Percentiles rank a stretch among this genome's conserved stretches.
Evolutionary conservation across 805 yeast species (phyloP).

Genomic region (Suhomyces tanzawaensis): DNA sequence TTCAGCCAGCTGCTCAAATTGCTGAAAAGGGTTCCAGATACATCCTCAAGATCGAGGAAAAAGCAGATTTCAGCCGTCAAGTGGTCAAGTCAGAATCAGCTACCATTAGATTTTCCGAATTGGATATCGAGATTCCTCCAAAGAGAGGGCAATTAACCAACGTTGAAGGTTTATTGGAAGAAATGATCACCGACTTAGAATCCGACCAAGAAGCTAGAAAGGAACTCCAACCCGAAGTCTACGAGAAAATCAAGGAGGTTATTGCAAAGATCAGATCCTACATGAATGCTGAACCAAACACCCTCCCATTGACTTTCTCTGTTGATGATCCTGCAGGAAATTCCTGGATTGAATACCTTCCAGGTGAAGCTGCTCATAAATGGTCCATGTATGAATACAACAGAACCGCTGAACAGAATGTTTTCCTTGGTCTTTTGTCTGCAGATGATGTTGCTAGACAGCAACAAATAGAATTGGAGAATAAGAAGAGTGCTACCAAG

Average conservation of each 20-base stretch:
- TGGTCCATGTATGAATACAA: slow-evolving; percentile 83
- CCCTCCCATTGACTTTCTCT: slow-evolving; percentile 72
- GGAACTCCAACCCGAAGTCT: slow-evolving; percentile 67
- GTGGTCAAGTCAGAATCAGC: slow-evolving; percentile 90
- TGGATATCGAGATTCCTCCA: slow-evolving; percentile 93
- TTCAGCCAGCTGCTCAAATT: slow-evolving; percentile 92
- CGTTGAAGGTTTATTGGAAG: slow-evolving; percentile 82
- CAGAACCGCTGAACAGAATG: slow-evolving; percentile 87
- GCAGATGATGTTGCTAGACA: slow-evolving; percentile 57
- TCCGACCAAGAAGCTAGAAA: slow-evolving; percentile 81
- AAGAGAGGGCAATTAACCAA: slow-evolving; percentile 91
- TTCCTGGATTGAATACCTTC: slow-evolving; percentile 89
- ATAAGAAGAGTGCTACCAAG: slow-evolving; percentile 40
- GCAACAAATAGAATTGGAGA: slow-evolving; percentile 47
- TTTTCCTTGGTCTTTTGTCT: slow-evolving; percentile 74
- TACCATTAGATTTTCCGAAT: slow-evolving; percentile 70
- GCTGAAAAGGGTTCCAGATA: slow-evolving; percentile 85
- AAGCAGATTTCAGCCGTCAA: slow-evolving; percentile 81
- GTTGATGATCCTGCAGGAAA: slow-evolving; percentile 96
- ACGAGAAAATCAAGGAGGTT: slow-evolving; percentile 71
- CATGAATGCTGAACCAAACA: slow-evolving; percentile 63
- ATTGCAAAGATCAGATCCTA: slow-evolving; percentile 57
- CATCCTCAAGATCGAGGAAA: slow-evolving; percentile 61
- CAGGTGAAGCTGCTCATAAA: slow-evolving; percentile 84
- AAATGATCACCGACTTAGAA: slow-evolving; percentile 78